These are phyloP conservation scores for Tulasnella sp. DNA, from an alignment of 768 basidiomycete species.

Conservation along the genomic window DNA sequence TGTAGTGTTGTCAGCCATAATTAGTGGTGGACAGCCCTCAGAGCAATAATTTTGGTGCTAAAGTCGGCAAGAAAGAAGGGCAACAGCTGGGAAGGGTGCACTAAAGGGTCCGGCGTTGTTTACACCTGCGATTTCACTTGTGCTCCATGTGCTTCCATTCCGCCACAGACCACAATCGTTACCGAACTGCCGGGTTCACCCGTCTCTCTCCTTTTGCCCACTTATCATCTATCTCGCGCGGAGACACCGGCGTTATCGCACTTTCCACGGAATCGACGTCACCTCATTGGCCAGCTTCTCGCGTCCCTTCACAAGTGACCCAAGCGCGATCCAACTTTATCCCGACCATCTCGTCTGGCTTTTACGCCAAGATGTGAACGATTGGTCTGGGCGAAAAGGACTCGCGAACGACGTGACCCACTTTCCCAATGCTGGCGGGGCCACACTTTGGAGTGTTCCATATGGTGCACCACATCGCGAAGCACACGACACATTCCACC, in stretches of 20 bases:
- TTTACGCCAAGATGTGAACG: background rate
- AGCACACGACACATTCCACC: slow-evolving; percentile 3
- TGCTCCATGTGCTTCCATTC: slow-evolving; percentile 7
- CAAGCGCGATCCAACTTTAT: background rate
- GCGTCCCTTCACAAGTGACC: background rate
- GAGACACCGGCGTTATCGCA: background rate
- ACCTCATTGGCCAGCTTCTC: background rate
- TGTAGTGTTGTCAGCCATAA: background rate
- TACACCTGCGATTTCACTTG: background rate
- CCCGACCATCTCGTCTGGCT: background rate
- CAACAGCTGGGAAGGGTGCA: no score
- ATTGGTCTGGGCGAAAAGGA: slow-evolving; percentile 12
- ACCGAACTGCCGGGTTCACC: background rate
- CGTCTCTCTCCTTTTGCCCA: background rate
- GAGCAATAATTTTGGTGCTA: background rate
- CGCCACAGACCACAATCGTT: background rate
- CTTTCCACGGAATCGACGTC: background rate
- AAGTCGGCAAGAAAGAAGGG: no score
- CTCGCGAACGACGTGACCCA: background rate
- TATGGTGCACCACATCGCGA: slow-evolving; percentile 12
- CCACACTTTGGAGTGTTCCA: background rate
- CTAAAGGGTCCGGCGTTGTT: background rate
- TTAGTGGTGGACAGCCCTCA: background rate
- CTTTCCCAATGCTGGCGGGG: background rate
- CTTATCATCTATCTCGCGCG: background rate